Percentiles rank a stretch among this genome's conserved stretches.
Evolutionary conservation across 306 rosid genomes (phyloP).

Genomic region (Purshia tridentata): DNA sequence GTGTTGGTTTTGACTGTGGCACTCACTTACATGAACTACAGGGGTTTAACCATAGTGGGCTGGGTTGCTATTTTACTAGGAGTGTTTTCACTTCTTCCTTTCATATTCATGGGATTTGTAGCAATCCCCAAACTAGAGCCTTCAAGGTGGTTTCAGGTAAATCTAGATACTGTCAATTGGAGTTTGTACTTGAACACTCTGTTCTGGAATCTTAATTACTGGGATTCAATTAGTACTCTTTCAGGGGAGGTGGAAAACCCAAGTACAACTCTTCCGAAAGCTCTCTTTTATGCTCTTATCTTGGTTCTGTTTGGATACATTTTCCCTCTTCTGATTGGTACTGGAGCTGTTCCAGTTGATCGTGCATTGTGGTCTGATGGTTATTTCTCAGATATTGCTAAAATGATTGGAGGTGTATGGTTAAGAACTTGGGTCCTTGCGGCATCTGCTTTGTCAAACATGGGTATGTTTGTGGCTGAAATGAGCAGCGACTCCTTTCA

Average conservation of each 20-base stretch:
- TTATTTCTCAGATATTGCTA: slow-evolving; percentile 58
- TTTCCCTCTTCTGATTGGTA: slow-evolving; percentile 58
- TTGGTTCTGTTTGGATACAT: slow-evolving; percentile 55
- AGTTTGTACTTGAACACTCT: slow-evolving; percentile 59
- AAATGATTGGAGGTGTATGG: slow-evolving; percentile 58
- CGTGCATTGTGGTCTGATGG: slow-evolving; percentile 57
- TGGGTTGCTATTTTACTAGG: slow-evolving; percentile 58
- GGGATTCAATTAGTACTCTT: slow-evolving; percentile 71
- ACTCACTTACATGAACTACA: slow-evolving; percentile 65
- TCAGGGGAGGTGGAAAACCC: slow-evolving; percentile 67
- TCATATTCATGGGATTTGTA: slow-evolving; percentile 54
- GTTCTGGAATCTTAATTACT: slow-evolving; percentile 74
- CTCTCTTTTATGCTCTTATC: slow-evolving; percentile 51
- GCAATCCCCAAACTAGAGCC: slow-evolving; percentile 53
- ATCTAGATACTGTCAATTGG: slow-evolving; percentile 51
- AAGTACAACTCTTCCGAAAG: slow-evolving; percentile 55
- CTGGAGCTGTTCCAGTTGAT: slow-evolving; percentile 51
- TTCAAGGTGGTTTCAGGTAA: slow-evolving; percentile 48
- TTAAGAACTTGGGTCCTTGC: slow-evolving; percentile 56
- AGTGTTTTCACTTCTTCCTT: slow-evolving; percentile 62
- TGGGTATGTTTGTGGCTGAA: slow-evolving; percentile 73
- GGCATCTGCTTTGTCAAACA: slow-evolving; percentile 67
- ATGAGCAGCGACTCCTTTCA: slow-evolving; percentile 78
- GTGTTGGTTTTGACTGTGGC: slow-evolving; percentile 37
- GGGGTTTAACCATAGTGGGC: slow-evolving; percentile 67